Conservation (phyloP, 768 basidiomycete species). For the Russula emetica region DNA sequence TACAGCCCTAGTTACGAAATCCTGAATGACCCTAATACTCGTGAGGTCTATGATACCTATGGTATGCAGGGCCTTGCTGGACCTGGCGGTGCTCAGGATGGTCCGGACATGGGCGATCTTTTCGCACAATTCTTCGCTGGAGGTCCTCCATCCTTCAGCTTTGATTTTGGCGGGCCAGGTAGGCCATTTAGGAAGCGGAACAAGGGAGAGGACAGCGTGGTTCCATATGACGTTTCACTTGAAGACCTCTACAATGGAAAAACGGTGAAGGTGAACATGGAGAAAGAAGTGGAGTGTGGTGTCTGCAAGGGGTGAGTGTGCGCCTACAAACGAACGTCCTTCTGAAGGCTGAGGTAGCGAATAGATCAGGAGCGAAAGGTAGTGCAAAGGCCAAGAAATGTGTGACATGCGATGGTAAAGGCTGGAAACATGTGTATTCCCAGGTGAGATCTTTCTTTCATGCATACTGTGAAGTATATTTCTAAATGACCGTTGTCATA, state of each 20-base stretch:
- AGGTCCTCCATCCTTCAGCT: slow-evolving; percentile 55
- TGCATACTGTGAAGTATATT: neutral
- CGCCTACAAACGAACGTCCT: slow-evolving; percentile 16
- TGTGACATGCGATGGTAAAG: slow-evolving; percentile 76
- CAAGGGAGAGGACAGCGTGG: slow-evolving; percentile 67
- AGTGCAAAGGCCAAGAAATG: slow-evolving; percentile 84
- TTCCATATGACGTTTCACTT: slow-evolving; percentile 79
- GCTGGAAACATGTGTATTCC: slow-evolving; percentile 59
- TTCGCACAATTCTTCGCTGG: slow-evolving; percentile 71
- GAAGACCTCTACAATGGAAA: slow-evolving; percentile 95
- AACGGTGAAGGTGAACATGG: slow-evolving; percentile 81
- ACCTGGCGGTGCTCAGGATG: slow-evolving; percentile 40
- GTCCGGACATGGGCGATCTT: slow-evolving; percentile 58
- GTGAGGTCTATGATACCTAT: slow-evolving; percentile 66
- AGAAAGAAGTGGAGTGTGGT: slow-evolving; percentile 75
- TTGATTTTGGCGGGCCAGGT: slow-evolving; percentile 46
- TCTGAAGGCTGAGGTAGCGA: slow-evolving; percentile 18
- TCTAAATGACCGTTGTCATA: slow-evolving; percentile 27
- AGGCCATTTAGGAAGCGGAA: slow-evolving; percentile 39
- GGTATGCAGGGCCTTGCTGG: slow-evolving; percentile 67
- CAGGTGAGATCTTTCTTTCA: slow-evolving; percentile 39
- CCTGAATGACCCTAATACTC: slow-evolving; percentile 61
- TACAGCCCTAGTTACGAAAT: slow-evolving; percentile 65
- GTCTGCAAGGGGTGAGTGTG: slow-evolving; percentile 73
- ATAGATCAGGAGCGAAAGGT: slow-evolving; percentile 75